phyloP scores from a whole-genome alignment of 2,329 filamentous ascomycete species.

The Aspergillus bombycis region DNA sequence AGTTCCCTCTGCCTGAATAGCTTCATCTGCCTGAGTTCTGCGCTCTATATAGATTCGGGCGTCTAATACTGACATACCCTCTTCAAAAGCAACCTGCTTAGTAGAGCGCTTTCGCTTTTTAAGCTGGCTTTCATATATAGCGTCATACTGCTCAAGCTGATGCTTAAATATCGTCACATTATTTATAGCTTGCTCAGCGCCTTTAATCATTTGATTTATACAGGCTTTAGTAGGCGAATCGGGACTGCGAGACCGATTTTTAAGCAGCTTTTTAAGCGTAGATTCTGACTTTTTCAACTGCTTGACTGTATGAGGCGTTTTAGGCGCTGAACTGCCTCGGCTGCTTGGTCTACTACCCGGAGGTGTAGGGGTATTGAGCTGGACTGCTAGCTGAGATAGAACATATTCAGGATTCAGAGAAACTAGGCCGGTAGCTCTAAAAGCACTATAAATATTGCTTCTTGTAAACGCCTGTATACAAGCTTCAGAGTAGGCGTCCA shows the following conservation, averaged over 20 bases:
- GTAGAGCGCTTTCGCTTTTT: neutral
- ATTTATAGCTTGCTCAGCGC: neutral
- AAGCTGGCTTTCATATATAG: neutral
- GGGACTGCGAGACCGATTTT: neutral
- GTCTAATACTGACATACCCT: neutral
- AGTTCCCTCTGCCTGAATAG: neutral
- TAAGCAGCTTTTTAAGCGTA: neutral
- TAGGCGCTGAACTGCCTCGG: neutral
- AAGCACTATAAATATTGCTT: neutral
- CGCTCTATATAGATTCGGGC: neutral
- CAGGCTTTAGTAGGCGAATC: neutral
- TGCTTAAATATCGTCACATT: neutral
- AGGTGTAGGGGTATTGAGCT: neutral
- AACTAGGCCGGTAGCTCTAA: neutral
- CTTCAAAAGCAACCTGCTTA: neutral
- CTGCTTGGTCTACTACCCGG: neutral
- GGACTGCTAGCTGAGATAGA: neutral
- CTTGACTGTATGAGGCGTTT: neutral
- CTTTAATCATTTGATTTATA: neutral
- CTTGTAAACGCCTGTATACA: neutral
- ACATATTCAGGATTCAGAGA: neutral
- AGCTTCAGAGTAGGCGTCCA: neutral
- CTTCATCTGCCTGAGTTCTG: neutral
- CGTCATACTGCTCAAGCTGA: neutral
- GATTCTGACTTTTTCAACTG: conserved; percentile 1